A percentile compares a stretch with the other conserved stretches of the same genome.
Conservation (phyloP, 2,329 filamentous ascomycete genomes). For the Xylariaceae sp. region DNA sequence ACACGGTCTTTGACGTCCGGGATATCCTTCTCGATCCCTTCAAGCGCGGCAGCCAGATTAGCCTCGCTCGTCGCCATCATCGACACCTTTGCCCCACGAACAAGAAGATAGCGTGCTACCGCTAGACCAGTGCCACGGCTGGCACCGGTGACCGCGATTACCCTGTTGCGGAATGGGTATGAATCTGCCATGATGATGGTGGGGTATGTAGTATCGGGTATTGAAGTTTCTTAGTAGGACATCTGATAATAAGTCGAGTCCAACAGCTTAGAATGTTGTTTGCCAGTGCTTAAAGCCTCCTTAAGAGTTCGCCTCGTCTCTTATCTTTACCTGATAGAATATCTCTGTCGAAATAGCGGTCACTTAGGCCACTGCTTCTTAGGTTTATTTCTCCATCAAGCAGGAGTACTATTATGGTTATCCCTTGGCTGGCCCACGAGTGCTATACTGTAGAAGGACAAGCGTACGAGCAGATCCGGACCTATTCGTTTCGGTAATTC, state of each 20-base stretch:
- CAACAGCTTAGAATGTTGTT: background rate
- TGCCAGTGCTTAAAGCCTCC: background rate
- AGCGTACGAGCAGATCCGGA: background rate
- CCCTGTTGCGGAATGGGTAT: constrained; percentile 8
- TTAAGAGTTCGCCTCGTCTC: background rate
- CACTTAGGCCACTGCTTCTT: background rate
- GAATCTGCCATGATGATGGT: background rate
- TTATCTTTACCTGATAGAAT: background rate
- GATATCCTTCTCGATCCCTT: constrained; percentile 31
- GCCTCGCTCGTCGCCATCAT: constrained; percentile 32
- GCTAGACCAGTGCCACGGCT: constrained; percentile 12
- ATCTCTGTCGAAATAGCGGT: background rate
- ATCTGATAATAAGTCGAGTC: background rate
- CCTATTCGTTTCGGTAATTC: background rate
- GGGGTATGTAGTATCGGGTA: background rate
- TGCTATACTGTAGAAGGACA: background rate
- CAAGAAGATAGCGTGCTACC: constrained; percentile 17
- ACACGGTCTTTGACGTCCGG: background rate
- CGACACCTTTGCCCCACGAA: constrained; percentile 36
- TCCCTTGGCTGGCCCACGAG: background rate
- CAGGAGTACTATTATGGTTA: background rate
- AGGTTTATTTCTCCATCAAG: background rate
- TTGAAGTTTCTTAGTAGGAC: background rate
- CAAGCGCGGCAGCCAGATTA: constrained; percentile 33
- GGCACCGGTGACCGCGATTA: constrained; percentile 17